Base-by-base conservation (phyloP, 2,329 filamentous ascomycete genomes). In the Sclerotinia spermophila region DNA sequence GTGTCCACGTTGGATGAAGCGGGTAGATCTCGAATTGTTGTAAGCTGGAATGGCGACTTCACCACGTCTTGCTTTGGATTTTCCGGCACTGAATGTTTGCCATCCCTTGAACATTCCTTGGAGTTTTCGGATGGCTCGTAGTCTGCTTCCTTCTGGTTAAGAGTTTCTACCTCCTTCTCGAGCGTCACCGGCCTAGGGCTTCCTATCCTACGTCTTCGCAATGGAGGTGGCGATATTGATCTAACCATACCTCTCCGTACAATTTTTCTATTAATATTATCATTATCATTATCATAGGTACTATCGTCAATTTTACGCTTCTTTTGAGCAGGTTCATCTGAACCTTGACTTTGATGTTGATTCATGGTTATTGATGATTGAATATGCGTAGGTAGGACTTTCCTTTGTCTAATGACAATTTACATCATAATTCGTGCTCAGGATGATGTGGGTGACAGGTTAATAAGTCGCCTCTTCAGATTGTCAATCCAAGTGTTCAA, bases 11-110 rank as follows among this genome's bases (percentile, higher is more conserved):
- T 91, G 69, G 85, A 82, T 6, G 79, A 77, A 15, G 78, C 75
- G 11, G 84, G 80, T 2, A 90, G 79, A 75, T 88, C 86, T 35
- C 79, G 80, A 68, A 91, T 86, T 66, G 81, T 81, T 1, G 86
- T 89, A 21, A 91, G 83, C 71, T 87, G 84, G 56, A 90, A 82
- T 2, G 88, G 88, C 11, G 89, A 90, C 11, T 74, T 72, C 30
- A 79, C 60, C 21, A 75, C 38, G 30, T 71, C 71, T 33, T 35
- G 68, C 68, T 53, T 30, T 4, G 17, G 17, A 27, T 17, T n/a
- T 66, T 40, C n/a, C 10, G 13, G 15, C 10, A 53, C n/a, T 30
- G n/a, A 3, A 3, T 6, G 0, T 53, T 15, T 45, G 40, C 24
- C n/a, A 27, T 27, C n/a, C n/a, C 24, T 68, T 7, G 5, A 59